Base-by-base conservation (phyloP, 2,329 filamentous ascomycete species). In the Xylaria sp. region DNA sequence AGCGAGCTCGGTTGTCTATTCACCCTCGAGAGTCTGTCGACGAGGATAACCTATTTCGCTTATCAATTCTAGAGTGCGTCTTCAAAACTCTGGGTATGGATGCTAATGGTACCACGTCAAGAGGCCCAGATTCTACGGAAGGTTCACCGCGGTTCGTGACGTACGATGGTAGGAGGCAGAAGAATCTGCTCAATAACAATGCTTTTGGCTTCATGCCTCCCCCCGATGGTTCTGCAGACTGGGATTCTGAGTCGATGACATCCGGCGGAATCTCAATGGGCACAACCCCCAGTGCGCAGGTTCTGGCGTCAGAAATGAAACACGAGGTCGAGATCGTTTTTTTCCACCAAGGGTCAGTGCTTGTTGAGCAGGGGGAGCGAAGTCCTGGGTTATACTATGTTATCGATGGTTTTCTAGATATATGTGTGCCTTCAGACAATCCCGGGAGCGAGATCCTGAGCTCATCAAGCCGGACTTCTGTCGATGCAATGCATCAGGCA, bases 301-400 rank as follows among this genome's bases (percentile, higher is more conserved):
- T 82, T 3, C 78, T 94, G 4, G 85, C 87, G 3, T 87, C 92
- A 60, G 94, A 98, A 63, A 85, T 98, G 77, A 90, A 90, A 65
- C 90, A 96, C 64, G 95, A 99, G 54, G 87, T 98, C 2, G 95
- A 99, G 73, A 97, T 99, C 67, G 95, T 99, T 5, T 98, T 91
- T 78, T 99, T 99, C 67, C 94, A 93, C 0, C 92, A 98, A 74
- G 93, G 91, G 2, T 94, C 95, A 1, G 90, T 99, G 0, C 83
- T 99, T 15, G 93, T 99, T 0, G 95, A 99, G 72, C 93, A 98
- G 78, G 94, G 95, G 9, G 95, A 99, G 75, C 86, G 95, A n/a
- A 97, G 96, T 69, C 95, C 95, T 0, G 95, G 95, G 0, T 76
- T 99, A 0, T 99, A 99, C 78, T 99, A 99, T 76, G 94, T 99